Conservation (phyloP, 2,329 filamentous ascomycete species). For the Ilyonectria destructans region DNA sequence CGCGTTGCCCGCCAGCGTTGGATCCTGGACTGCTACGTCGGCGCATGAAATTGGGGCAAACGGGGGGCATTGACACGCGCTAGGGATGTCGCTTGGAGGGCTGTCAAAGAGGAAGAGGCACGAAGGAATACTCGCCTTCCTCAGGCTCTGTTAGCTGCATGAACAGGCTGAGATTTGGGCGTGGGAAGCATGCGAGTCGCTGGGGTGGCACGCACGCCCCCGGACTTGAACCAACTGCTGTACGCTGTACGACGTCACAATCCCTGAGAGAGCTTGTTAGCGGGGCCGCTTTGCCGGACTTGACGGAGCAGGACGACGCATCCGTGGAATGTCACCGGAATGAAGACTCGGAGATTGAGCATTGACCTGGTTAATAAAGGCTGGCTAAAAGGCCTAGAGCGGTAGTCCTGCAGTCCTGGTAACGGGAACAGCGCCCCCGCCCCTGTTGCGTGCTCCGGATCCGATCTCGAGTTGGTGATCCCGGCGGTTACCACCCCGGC, state of each 20-base stretch:
- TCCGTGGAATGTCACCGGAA: slow-evolving; percentile 7
- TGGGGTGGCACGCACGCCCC: neutral
- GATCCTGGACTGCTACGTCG: slow-evolving; percentile 10
- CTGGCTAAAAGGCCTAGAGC: neutral
- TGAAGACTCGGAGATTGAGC: slow-evolving; percentile 29
- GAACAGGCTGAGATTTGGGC: slow-evolving; percentile 16
- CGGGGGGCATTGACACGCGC: slow-evolving; percentile 15
- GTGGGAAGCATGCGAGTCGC: neutral
- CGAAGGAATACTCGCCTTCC: neutral
- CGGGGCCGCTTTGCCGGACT: slow-evolving; percentile 18
- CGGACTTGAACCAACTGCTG: neutral
- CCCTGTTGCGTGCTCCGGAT: slow-evolving; percentile 5
- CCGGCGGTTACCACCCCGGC: neutral
- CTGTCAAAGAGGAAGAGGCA: neutral
- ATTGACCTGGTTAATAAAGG: slow-evolving; percentile 15
- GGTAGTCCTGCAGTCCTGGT: too few relatives aligned
- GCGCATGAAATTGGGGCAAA: slow-evolving; percentile 5
- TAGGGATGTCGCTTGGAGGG: slow-evolving; percentile 9
- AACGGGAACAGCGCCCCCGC: too few relatives aligned
- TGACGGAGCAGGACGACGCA: slow-evolving; percentile 14
- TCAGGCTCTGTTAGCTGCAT: slow-evolving; percentile 2
- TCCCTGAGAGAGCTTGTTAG: slow-evolving; percentile 24
- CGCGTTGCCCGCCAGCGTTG: slow-evolving; percentile 1
- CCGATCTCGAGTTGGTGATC: slow-evolving; percentile 4
- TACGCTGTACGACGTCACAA: neutral